Evolutionary conservation across 2,329 filamentous ascomycete genomes (phyloP).

Genomic region (Neofusicoccum ribis): DNA sequence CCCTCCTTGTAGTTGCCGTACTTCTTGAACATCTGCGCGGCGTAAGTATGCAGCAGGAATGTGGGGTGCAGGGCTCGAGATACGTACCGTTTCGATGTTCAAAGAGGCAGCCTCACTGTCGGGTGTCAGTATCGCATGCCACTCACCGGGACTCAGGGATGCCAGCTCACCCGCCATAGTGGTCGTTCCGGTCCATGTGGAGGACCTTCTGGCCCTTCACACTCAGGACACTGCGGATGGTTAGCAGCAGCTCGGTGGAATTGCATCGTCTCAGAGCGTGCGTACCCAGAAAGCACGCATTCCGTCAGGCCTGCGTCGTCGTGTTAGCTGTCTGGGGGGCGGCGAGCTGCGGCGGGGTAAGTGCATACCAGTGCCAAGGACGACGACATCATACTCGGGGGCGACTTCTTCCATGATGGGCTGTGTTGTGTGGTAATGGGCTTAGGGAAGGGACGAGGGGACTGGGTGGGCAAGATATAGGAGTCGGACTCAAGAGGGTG

Average conservation of each 20-base stretch:
- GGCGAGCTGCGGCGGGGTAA: slow-evolving; percentile 42
- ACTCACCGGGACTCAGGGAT: slow-evolving; percentile 11
- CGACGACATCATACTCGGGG: slow-evolving; percentile 97
- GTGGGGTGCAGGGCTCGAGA: slow-evolving; percentile 29
- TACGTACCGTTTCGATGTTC: slow-evolving; percentile 84
- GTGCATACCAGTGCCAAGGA: slow-evolving; percentile 85
- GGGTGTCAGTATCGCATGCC: slow-evolving; percentile 25
- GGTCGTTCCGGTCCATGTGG: slow-evolving; percentile 97
- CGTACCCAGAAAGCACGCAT: slow-evolving; percentile 95
- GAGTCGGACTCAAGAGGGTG: slow-evolving; percentile 18
- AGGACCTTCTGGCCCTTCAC: slow-evolving; percentile 99
- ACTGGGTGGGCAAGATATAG: slow-evolving; percentile 15
- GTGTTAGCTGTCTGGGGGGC: slow-evolving; percentile 32
- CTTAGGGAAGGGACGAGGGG: slow-evolving; percentile 9
- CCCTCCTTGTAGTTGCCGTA: slow-evolving; percentile 79
- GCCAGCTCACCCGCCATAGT: slow-evolving; percentile 84
- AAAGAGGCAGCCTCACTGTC: slow-evolving; percentile 88
- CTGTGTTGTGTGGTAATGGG: slow-evolving; percentile 4
- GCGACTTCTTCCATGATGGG: slow-evolving; percentile 92
- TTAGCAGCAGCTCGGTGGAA: background rate
- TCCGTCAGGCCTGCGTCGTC: slow-evolving; percentile 77
- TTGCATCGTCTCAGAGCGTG: background rate
- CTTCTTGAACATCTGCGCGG: slow-evolving; percentile 83
- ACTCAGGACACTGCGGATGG: slow-evolving; percentile 72
- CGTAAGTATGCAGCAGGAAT: slow-evolving; percentile 32